phyloP scores from a whole-genome alignment of 140 eudicot genomes.

The Anethum foeniculum region DNA sequence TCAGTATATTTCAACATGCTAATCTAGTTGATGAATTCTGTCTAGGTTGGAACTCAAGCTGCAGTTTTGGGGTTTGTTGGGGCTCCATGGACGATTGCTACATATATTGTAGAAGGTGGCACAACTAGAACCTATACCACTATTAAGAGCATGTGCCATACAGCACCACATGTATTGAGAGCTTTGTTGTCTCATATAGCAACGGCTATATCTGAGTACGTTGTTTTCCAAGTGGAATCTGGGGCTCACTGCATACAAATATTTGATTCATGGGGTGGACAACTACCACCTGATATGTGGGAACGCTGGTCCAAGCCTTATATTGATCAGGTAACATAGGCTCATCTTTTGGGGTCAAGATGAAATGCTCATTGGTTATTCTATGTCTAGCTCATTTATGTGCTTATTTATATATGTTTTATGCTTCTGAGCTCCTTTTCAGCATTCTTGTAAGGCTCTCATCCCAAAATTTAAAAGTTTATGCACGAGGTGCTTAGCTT shows the following conservation, averaged over 20 bases:
- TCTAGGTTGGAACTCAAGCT: conserved; percentile 79
- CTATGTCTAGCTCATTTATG: not conserved
- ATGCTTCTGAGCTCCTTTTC: not conserved
- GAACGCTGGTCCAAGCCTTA: conserved; percentile 96
- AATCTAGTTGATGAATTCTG: not conserved
- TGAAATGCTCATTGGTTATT: not conserved
- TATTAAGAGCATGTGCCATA: conserved; percentile 96
- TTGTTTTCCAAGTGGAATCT: conserved; percentile 72
- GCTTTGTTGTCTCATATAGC: conserved; percentile 82
- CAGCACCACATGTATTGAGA: conserved; percentile 65
- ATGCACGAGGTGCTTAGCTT: not conserved
- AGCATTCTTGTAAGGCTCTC: not conserved
- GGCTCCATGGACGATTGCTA: conserved; percentile 98
- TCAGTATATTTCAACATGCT: not conserved
- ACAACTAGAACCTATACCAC: conserved; percentile 86
- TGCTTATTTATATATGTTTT: not conserved
- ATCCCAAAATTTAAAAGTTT: not conserved
- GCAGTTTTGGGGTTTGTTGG: conserved; percentile 99
- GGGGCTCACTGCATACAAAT: conserved; percentile 95
- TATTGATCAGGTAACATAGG: conserved; percentile 56
- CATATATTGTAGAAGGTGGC: conserved; percentile 94
- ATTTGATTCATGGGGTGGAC: conserved; percentile 99
- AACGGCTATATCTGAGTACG: conserved; percentile 71
- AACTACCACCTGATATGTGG: conserved; percentile 94
- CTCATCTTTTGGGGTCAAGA: conserved; percentile 1